Evolutionary conservation across 192 early-diverging fungal species (phyloP), one percentile per base, ranked within the genome.

Genomic region (Obelidium mucronatum): DNA sequence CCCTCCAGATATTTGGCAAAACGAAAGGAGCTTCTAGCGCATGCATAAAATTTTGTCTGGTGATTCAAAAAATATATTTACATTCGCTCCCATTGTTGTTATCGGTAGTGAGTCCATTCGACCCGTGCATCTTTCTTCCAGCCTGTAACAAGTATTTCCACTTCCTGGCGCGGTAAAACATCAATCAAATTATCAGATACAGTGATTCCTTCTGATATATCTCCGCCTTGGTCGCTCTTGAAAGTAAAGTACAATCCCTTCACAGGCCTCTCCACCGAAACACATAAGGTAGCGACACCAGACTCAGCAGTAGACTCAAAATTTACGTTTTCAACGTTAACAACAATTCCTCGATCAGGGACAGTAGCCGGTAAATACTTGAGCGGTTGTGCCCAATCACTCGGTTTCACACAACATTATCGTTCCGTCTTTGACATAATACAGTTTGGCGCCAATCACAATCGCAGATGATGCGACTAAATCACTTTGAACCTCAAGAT

Each of bases 361-460:
- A 76, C 24, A 56, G 26, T n/a, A 11, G 64, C 48, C 1, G 76
- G 76, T 28, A 80, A 44, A 48, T 80, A 44, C 35, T 40, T 54
- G 2, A 80, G 39, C 64, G 79, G 79, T 66, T 76, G 73, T 17
- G 79, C 75, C 74, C 73, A 80, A 36, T 77, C 79, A 40, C 11
- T 73, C 22, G n/a, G 62, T 36, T 3, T 1, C 8, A 26, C n/a
- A 28, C 36, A n/a, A n/a, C n/a, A 71, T 26, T 1, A 74, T 53
- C 15, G 52, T 62, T 24, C 55, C 74, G 17, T 77, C 74, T n/a
- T 19, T 34, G n/a, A 31, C 54, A 52, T 30, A 6, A 26, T 51
- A 5, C 8, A 67, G 40, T 51, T 22, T 15, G 63, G 28, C 73
- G 2, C 13, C 60, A 40, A 22, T 58, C 55, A 74, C 73, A 77